Conservation (phyloP, 78 protist genomes). For the Tieghemostelium lacteum region DNA sequence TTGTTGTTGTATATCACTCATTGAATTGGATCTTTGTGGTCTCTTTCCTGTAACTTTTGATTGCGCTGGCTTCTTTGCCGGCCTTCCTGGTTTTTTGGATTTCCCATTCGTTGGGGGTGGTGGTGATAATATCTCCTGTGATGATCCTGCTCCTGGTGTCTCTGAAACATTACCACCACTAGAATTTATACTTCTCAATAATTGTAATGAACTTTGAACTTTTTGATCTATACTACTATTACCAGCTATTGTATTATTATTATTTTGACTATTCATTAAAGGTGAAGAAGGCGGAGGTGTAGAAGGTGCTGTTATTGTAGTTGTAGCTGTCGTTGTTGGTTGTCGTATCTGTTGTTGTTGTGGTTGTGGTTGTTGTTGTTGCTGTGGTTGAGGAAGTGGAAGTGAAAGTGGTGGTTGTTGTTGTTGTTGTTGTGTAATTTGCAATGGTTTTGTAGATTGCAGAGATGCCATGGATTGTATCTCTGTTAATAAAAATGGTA, state of each 20-base stretch:
- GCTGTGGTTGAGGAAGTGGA: not conserved
- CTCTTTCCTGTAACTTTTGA: not conserved
- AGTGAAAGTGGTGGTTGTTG: not conserved
- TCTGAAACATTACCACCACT: not conserved
- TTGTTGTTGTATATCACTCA: not conserved
- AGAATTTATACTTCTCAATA: constrained; percentile 4
- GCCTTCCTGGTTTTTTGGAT: not conserved
- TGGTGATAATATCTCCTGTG: not conserved
- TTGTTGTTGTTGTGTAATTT: not conserved
- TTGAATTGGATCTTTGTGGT: not conserved
- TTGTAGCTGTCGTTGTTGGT: not conserved
- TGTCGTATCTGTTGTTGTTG: not conserved
- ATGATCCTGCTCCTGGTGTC: not conserved
- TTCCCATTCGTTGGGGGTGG: not conserved
- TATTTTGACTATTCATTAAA: not conserved
- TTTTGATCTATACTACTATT: constrained; percentile 16
- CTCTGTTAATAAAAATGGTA: too few relatives aligned
- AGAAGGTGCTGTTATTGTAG: not conserved
- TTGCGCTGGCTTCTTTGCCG: not conserved
- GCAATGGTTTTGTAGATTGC: not conserved
- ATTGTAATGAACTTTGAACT: constrained; percentile 27
- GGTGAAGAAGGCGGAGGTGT: not conserved
- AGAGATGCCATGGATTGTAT: not conserved
- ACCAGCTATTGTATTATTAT: not conserved
- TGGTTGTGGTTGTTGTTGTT: constrained; percentile 33